Evolutionary conservation across 2,329 filamentous ascomycete species (phyloP), one percentile per base, ranked within the genome.

Genomic region (Monosporascus sp.): DNA sequence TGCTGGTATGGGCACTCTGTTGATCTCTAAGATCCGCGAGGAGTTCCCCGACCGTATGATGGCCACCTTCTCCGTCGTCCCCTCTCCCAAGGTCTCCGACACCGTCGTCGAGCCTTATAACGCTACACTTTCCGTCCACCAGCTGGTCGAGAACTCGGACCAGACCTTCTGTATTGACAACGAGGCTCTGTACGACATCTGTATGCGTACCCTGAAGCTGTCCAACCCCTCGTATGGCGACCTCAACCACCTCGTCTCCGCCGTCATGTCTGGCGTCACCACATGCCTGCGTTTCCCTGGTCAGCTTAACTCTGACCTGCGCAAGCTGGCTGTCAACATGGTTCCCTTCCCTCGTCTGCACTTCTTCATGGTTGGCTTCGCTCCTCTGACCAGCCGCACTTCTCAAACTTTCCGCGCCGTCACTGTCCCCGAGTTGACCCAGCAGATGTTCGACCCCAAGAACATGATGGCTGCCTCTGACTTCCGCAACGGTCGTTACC

Each of bases 391-490:
- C 75, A 96, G 91, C 79, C 87, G 88, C 76, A 86, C 87, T 68
- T 88, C 93, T 64, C 78, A 95, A 84, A 91, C 90, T 66, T 99
- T 97, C 93, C 94, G 94, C 73, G 93, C 94, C 64, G 89, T 97
- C 76, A 92, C 88, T 71, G 94, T 99, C 59, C 93, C 94, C 55
- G 94, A 99, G 84, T 85, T 99, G 76, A 97, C 94, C 70, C 94
- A 99, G 83, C 94, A 99, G 79, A 97, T 99, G 91, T 99, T 96
- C 83, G 94, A 99, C 83, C 93, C 94, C 71, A 99, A 97, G 91
- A 99, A 99, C 88, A 99, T 99, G 93, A 99, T 99, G 94, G 94
- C 94, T 79, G 94, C 94, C 63, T 95, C 92, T 61, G 94, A 99
- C 82, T 99, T 99, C 91, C 91, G 94, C 71, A 99, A 97, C 78